phyloP scores from a whole-genome alignment of 257 asterid genomes.

The Henckelia pumila region DNA sequence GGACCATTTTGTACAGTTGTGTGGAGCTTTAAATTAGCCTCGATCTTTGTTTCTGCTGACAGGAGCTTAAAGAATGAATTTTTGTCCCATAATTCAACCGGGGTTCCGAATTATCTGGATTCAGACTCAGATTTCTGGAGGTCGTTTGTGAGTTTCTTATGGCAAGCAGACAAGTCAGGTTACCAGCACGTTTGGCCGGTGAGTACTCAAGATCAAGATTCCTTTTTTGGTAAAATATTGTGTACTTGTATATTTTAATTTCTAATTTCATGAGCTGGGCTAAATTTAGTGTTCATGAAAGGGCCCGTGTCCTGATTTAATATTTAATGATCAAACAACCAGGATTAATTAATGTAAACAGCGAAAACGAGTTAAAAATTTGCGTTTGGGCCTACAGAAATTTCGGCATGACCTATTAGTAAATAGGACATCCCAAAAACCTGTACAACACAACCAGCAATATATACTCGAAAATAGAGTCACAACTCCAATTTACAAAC shows the following conservation, averaged over 20 bases:
- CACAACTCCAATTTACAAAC: too few species aligned
- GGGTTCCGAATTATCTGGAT: constrained; percentile 14
- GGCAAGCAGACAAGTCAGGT: constrained; percentile 65
- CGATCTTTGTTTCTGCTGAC: constrained; percentile 82
- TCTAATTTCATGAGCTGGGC: neutral
- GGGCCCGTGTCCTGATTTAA: too few species aligned
- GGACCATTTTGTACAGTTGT: constrained; percentile 51
- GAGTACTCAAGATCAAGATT: constrained; percentile 31
- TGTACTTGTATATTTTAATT: too few species aligned
- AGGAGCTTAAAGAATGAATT: constrained; percentile 55
- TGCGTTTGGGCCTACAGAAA: too few species aligned
- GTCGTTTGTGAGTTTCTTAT: constrained; percentile 48
- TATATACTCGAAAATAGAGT: too few species aligned
- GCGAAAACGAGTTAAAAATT: too few species aligned
- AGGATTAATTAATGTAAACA: too few species aligned
- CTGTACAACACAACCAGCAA: too few species aligned
- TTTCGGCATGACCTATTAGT: too few species aligned
- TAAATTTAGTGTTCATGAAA: too few species aligned
- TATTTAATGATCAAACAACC: too few species aligned
- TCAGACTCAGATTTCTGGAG: constrained; percentile 39
- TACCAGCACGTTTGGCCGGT: constrained; percentile 97
- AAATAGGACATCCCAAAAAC: too few species aligned
- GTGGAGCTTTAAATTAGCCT: constrained; percentile 72
- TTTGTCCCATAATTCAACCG: constrained; percentile 28
- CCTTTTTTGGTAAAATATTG: neutral